These are phyloP conservation scores for Ophiocordyceps sinensis DNA, from an alignment of 2,329 filamentous ascomycete genomes.

Conservation along the genomic window DNA sequence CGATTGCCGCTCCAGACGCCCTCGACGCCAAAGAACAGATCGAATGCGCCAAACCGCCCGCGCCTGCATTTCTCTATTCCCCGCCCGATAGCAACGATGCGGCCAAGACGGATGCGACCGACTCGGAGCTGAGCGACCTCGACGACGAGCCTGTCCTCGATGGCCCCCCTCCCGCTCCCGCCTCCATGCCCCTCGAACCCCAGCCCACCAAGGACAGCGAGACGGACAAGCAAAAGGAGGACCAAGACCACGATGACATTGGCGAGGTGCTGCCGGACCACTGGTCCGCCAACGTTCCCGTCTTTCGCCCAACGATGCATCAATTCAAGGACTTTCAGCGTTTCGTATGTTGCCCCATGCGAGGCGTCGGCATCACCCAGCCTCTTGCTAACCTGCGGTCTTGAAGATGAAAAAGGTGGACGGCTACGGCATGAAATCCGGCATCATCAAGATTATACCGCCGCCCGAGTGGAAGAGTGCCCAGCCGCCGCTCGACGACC, in stretches of 20 bases:
- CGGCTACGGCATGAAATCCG: slow-evolving; percentile 90
- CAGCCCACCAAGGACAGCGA: slow-evolving; percentile 10
- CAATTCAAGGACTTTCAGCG: slow-evolving; percentile 89
- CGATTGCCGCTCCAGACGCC: slow-evolving; percentile 7
- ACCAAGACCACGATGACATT: slow-evolving; percentile 43
- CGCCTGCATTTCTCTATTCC: slow-evolving; percentile 39
- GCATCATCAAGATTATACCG: slow-evolving; percentile 91
- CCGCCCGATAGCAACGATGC: slow-evolving; percentile 50
- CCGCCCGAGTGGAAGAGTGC: slow-evolving; percentile 83
- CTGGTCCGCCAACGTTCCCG: slow-evolving; percentile 81
- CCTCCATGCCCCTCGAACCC: slow-evolving; percentile 5
- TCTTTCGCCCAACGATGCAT: slow-evolving; percentile 90
- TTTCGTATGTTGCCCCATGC: slow-evolving; percentile 46
- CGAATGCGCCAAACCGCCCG: slow-evolving; percentile 20
- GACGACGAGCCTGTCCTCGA: slow-evolving; percentile 36
- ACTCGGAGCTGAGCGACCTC: slow-evolving; percentile 53
- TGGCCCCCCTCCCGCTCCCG: slow-evolving; percentile 12
- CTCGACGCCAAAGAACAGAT: slow-evolving; percentile 13
- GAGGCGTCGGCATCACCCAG: not conserved
- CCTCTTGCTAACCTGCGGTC: slow-evolving; percentile 12
- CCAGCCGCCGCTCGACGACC: slow-evolving; percentile 65
- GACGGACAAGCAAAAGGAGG: slow-evolving; percentile 8
- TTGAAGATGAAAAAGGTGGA: slow-evolving; percentile 66
- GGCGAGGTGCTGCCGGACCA: slow-evolving; percentile 74
- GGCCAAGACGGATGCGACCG: slow-evolving; percentile 42